Evolutionary conservation across 208 protist species (phyloP).

Genomic region (Kentomonas sorsogonicus): DNA sequence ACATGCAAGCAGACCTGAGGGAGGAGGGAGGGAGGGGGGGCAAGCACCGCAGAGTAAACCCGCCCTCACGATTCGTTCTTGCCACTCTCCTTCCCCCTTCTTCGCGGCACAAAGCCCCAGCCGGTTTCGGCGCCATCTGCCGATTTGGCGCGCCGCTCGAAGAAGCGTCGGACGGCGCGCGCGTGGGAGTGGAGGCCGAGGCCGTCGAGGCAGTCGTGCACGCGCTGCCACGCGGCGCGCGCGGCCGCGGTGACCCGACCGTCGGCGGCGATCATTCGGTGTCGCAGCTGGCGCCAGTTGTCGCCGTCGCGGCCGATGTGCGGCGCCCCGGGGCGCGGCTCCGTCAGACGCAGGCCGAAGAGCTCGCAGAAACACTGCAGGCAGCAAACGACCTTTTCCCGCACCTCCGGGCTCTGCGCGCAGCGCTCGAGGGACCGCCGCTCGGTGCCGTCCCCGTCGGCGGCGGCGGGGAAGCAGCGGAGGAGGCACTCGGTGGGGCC

Average conservation of each 20-base stretch:
- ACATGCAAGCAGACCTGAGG: no score
- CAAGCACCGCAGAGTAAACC: no score
- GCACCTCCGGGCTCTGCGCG: slow-evolving; percentile 13
- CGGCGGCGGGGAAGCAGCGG: not conserved
- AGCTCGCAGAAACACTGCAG: slow-evolving; percentile 65
- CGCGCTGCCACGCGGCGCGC: slow-evolving; percentile 32
- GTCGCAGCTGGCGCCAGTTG: slow-evolving; percentile 53
- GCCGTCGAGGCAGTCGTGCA: slow-evolving; percentile 37
- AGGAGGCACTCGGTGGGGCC: not conserved
- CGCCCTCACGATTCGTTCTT: no score
- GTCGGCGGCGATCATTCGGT: slow-evolving; percentile 26
- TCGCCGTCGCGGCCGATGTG: slow-evolving; percentile 45
- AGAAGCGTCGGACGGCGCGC: slow-evolving; percentile 34
- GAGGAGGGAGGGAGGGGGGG: no score
- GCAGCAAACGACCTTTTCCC: slow-evolving; percentile 39
- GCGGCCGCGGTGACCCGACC: slow-evolving; percentile 34
- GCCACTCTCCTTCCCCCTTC: no score
- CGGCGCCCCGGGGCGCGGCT: slow-evolving; percentile 3
- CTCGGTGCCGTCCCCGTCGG: slow-evolving; percentile 1
- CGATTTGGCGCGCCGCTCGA: slow-evolving; percentile 25
- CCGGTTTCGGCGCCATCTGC: no score
- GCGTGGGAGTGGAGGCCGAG: slow-evolving; percentile 36
- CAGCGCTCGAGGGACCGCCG: slow-evolving; percentile 25
- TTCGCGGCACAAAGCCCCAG: no score
- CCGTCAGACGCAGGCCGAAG: slow-evolving; percentile 53